Evolutionary conservation across 768 basidiomycete genomes (phyloP).

Genomic region (Tricholoma bakamatsutake): DNA sequence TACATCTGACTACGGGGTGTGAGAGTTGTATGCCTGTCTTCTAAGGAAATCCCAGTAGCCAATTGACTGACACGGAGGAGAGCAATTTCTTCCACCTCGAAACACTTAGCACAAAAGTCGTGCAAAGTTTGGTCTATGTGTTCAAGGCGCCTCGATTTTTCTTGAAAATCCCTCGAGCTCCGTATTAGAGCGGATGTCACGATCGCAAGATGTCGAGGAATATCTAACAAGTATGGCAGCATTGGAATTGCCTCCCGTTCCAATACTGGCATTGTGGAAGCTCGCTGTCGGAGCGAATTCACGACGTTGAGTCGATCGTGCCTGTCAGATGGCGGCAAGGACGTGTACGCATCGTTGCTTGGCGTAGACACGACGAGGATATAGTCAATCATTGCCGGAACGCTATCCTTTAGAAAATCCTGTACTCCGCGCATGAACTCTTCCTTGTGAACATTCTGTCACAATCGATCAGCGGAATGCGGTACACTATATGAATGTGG

Average conservation of each 20-base stretch:
- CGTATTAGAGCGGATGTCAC: constrained; percentile 75
- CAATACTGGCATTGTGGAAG: constrained; percentile 47
- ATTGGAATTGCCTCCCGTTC: constrained; percentile 67
- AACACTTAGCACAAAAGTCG: constrained; percentile 55
- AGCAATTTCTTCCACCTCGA: constrained; percentile 67
- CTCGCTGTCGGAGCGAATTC: constrained; percentile 53
- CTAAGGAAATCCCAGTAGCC: constrained; percentile 32
- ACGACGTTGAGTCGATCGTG: constrained; percentile 50
- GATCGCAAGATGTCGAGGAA: constrained; percentile 72
- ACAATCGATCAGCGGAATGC: background rate
- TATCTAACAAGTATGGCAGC: constrained; percentile 70
- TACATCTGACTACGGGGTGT: constrained; percentile 4
- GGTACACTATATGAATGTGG: background rate
- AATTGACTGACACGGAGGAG: constrained; percentile 61
- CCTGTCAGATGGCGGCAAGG: constrained; percentile 28
- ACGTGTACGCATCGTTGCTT: constrained; percentile 21
- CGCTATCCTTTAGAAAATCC: constrained; percentile 60
- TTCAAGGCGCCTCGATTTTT: constrained; percentile 25
- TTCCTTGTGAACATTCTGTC: constrained; percentile 64
- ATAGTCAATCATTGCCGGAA: constrained; percentile 75
- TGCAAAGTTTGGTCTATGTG: constrained; percentile 37
- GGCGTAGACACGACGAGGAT: constrained; percentile 66
- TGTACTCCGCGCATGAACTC: constrained; percentile 77
- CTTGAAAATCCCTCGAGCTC: constrained; percentile 40
- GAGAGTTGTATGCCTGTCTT: constrained; percentile 15